Percentiles rank a stretch among this genome's conserved stretches.
Evolutionary conservation across 768 basidiomycete species (phyloP).

Genomic region (Fibroporia radiculosa): DNA sequence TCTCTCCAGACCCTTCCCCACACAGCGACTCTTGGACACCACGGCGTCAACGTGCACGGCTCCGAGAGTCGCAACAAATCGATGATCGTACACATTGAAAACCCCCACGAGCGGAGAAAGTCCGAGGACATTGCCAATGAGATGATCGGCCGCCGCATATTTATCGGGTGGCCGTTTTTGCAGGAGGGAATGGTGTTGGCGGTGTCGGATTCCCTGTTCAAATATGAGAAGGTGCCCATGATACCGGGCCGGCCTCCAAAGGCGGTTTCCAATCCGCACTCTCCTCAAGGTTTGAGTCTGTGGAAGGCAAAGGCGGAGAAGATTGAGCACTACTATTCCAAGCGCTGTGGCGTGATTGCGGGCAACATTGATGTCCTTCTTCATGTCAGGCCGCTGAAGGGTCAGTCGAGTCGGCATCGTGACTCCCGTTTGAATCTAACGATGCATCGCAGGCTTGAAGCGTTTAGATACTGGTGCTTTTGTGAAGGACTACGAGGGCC

Average conservation of each 20-base stretch:
- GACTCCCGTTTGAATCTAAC: not conserved
- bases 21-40: conserved; percentile 66
- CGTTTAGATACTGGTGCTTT: conserved; percentile 84
- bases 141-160: conserved; percentile 72
- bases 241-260: conserved; percentile 42
- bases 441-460: conserved; percentile 58
- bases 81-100: conserved; percentile 82
- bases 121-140: conserved; percentile 65
- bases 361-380: conserved; percentile 74
- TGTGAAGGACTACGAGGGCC: conserved; percentile 87
- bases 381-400: conserved; percentile 89
- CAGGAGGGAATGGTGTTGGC: conserved; percentile 85
- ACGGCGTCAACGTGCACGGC: conserved; percentile 91
- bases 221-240: conserved; percentile 66
- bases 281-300: conserved; percentile 51
- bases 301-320: conserved; percentile 82
- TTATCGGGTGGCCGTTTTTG: conserved; percentile 90
- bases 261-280: conserved; percentile 68
- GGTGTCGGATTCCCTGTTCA: conserved; percentile 81
- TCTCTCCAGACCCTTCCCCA: conserved; percentile 87
- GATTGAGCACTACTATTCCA: conserved; percentile 82
- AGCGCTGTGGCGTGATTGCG: conserved; percentile 79
- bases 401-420: conserved; percentile 30
- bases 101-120: conserved; percentile 60
- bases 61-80: conserved; percentile 87